Evolutionary conservation across 2,329 filamentous ascomycete species (phyloP), one percentile per base, ranked within the genome.

Genomic region (Akanthomyces dipterigenus): DNA sequence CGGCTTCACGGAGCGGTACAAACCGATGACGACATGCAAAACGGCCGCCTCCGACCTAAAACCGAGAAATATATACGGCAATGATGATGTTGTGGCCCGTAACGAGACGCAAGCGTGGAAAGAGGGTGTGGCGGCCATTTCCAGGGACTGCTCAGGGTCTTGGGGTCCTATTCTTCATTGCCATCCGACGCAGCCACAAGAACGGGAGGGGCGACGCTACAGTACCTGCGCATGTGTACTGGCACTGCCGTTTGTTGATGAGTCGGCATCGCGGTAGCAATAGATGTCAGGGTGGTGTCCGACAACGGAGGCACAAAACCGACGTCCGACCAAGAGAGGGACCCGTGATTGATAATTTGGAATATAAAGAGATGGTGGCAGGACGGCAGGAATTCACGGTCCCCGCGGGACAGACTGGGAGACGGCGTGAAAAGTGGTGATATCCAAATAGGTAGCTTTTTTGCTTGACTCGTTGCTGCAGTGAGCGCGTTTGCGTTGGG

Each of bases 41-140:
- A 50, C 55, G 55, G 55, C 55, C 55, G 55, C 55, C 45, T 50
- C 55, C 55, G 55, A 58, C 55, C 55, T 58, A 50, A 49, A 49
- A 50, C 43, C 55, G 55, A 58, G 24, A 31, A 24, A 34, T 24
- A 34, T 16, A 34, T 50, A n/a, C n/a, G 55, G 45, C 45, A 22
- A 50, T 20, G 55, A 31, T 42, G 45, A 3, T 28, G n/a, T 50
- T 36, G 45, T 22, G 34, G 12, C 28, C 12, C 2, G 43, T 9
- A 38, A 36, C 22, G 40, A 36, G 3, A 14, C 7, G 28, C 2
- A 14, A 5, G 20, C 40, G 9, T 49, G 31, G 5, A 12, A 24
- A 20, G 31, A n/a, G 55, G 1, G 28, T 38, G 55, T 28, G 43
- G 45, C 45, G 45, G 55, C 55, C 22, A 42, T 50, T 42, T 14